A percentile compares a stretch with the other conserved stretches of the same genome.
Conservation (phyloP, 805 yeast genomes). For the Teunomyces funiuensis region DNA sequence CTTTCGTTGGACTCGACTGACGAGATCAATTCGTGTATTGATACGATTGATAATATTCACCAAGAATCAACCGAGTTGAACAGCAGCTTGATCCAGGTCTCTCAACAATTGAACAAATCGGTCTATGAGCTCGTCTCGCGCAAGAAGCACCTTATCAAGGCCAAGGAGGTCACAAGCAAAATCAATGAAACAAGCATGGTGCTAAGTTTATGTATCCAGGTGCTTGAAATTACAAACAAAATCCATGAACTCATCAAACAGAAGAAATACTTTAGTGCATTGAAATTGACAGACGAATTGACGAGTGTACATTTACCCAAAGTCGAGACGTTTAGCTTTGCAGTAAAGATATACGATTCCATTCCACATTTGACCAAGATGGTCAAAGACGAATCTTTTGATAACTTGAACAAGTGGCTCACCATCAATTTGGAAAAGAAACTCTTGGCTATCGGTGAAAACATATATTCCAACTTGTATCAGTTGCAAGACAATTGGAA, state of each 20-base stretch:
- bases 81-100: slow-evolving; percentile 55
- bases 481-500: slow-evolving; percentile 64
- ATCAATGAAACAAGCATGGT: slow-evolving; percentile 71
- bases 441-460: slow-evolving; percentile 56
- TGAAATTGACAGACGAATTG: slow-evolving; percentile 77
- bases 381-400: slow-evolving; percentile 73
- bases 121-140: slow-evolving; percentile 64
- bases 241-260: slow-evolving; percentile 77
- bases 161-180: slow-evolving; percentile 63
- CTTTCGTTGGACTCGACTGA: slow-evolving; percentile 61
- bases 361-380: slow-evolving; percentile 73
- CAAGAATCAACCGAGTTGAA: slow-evolving; percentile 55
- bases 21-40: slow-evolving; percentile 58
- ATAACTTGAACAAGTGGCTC: slow-evolving; percentile 64
- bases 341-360: slow-evolving; percentile 68
- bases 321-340: slow-evolving; percentile 71
- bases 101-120: slow-evolving; percentile 56
- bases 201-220: slow-evolving; percentile 71
- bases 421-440: slow-evolving; percentile 60
- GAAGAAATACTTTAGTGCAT: slow-evolving; percentile 79
- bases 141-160: slow-evolving; percentile 57
- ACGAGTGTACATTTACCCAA: slow-evolving; percentile 67
- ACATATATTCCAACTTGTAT: slow-evolving; percentile 53
- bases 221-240: slow-evolving; percentile 81
- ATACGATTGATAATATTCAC: slow-evolving; percentile 62